Conservation (phyloP, 23 red algal species). For the Chondrus crispus region DNA sequence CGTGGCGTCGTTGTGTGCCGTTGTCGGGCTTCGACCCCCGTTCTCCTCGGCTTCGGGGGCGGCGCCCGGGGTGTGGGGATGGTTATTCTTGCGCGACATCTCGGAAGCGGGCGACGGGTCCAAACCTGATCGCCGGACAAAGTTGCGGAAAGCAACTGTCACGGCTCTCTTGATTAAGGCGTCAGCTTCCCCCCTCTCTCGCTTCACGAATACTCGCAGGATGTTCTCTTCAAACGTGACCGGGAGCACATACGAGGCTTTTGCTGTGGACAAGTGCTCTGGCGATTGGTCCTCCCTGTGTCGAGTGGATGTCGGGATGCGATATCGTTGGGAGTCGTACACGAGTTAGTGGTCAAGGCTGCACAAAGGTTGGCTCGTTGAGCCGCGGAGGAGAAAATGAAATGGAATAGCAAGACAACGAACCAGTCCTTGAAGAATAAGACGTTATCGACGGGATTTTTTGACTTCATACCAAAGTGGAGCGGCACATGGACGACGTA, state of each 20-base stretch:
- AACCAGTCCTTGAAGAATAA: constrained; percentile 77
- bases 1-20: neutral
- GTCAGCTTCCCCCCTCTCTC: constrained; percentile 26
- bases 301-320: no score
- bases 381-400: no score
- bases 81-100: neutral
- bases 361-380: no score
- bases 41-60: no score
- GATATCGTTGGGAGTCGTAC: no score
- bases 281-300: constrained; percentile 44
- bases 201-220: constrained; percentile 48
- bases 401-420: neutral
- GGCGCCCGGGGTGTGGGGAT: no score
- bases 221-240: constrained; percentile 50
- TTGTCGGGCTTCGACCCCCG: neutral
- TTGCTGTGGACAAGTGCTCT: constrained; percentile 27
- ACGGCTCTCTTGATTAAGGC: constrained; percentile 20
- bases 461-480: constrained; percentile 82
- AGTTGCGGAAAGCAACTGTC: constrained; percentile 38
- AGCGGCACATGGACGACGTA: constrained; percentile 71
- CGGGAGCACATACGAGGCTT: constrained; percentile 54
- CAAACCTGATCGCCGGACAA: neutral
- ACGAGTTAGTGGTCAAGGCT: no score
- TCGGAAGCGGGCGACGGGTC: neutral
- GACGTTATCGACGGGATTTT: constrained; percentile 89